Evolutionary conservation across 352 stramenopile genomes (phyloP).

Genomic region (Globisporangium splendens): DNA sequence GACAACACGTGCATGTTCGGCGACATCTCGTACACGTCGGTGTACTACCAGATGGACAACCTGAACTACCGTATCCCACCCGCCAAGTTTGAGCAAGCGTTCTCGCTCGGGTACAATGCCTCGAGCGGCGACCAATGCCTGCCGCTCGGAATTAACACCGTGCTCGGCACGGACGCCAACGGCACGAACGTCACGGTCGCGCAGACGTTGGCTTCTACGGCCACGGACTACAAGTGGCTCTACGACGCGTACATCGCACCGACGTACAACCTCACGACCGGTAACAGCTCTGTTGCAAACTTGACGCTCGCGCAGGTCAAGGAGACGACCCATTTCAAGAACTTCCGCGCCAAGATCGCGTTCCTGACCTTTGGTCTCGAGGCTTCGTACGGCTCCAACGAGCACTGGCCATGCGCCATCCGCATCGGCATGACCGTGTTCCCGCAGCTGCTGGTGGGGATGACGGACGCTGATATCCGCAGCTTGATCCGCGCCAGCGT

Average conservation of each 20-base stretch:
- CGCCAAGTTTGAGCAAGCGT: slow-evolving; percentile 34
- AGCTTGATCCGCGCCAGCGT: slow-evolving; percentile 41
- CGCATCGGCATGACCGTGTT: slow-evolving; percentile 57
- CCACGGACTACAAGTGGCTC: slow-evolving; percentile 46
- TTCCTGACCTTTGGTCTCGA: slow-evolving; percentile 49
- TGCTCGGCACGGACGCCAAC: slow-evolving; percentile 38
- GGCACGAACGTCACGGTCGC: slow-evolving; percentile 42
- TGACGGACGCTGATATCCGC: slow-evolving; percentile 50
- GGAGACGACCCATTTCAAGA: slow-evolving; percentile 37
- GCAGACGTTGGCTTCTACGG: slow-evolving; percentile 22
- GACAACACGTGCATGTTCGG: slow-evolving; percentile 69
- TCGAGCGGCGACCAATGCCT: slow-evolving; percentile 46
- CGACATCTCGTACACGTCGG: slow-evolving; percentile 64
- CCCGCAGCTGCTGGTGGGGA: slow-evolving; percentile 48
- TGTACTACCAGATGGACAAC: slow-evolving; percentile 56
- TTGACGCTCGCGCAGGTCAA: slow-evolving; percentile 33
- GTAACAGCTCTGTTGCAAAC: slow-evolving; percentile 6
- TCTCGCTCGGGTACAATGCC: slow-evolving; percentile 50
- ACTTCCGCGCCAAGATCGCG: slow-evolving; percentile 54
- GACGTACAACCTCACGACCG: slow-evolving; percentile 36
- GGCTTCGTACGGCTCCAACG: slow-evolving; percentile 39
- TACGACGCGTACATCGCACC: slow-evolving; percentile 52
- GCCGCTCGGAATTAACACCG: slow-evolving; percentile 34
- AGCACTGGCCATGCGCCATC: slow-evolving; percentile 29
- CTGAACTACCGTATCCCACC: slow-evolving; percentile 48